phyloP scores from a whole-genome alignment of 345 rosid genomes.

The Citrus hindsii region DNA sequence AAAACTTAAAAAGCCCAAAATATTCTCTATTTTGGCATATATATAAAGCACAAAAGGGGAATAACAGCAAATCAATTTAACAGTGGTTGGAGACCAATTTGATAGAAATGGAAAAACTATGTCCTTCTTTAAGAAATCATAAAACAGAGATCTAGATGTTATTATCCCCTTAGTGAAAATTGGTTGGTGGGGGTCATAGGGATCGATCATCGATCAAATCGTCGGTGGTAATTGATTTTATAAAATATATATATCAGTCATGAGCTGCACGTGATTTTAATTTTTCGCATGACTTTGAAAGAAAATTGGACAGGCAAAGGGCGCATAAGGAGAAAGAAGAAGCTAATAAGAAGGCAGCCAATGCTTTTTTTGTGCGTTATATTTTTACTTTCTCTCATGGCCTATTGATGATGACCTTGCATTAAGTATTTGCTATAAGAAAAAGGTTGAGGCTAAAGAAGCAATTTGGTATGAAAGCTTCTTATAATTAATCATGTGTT shows the following conservation, averaged over 20 bases:
- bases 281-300: neutral
- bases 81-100: neutral
- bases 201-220: neutral
- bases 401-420: neutral
- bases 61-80: too few species aligned
- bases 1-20: too few species aligned
- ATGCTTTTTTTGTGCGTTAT: neutral
- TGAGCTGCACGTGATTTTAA: neutral
- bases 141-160: neutral
- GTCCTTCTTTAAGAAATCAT: neutral
- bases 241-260: neutral
- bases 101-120: neutral
- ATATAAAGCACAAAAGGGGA: too few species aligned
- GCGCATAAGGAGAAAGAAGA: too few species aligned
- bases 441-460: too few species aligned
- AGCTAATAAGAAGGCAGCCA: neutral
- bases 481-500: too few species aligned
- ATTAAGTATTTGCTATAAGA: neutral
- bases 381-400: neutral
- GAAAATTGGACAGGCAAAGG: neutral
- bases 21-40: too few species aligned
- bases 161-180: neutral
- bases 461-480: too few species aligned
- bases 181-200: neutral
- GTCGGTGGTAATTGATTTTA: neutral